Percentiles rank a stretch among this genome's conserved stretches.
Conservation (phyloP, 192 early-diverging fungal genomes). For the Phlyctochytrium planicorne region DNA sequence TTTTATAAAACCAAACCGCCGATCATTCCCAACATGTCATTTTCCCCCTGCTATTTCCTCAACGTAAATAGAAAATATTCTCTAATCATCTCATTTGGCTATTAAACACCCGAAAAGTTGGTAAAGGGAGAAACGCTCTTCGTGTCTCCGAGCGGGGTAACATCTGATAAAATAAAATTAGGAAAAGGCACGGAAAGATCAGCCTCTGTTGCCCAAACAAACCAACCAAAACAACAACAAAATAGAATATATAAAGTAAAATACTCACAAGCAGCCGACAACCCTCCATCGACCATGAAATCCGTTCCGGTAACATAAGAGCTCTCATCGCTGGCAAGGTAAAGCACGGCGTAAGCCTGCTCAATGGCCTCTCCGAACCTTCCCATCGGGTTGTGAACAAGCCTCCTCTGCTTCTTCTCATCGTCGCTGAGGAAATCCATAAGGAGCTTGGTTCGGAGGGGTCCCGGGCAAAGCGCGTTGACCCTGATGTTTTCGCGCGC, state of each 20-base stretch:
- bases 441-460: slow-evolving; percentile 72
- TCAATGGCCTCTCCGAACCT: slow-evolving; percentile 88
- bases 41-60: too few relatives aligned
- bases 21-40: too few relatives aligned
- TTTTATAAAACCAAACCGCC: too few relatives aligned
- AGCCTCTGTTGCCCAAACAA: neutral
- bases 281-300: slow-evolving; percentile 78
- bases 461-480: slow-evolving; percentile 81
- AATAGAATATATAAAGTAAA: slow-evolving; percentile 27
- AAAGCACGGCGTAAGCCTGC: slow-evolving; percentile 77
- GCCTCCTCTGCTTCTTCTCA: slow-evolving; percentile 77
- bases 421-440: slow-evolving; percentile 83
- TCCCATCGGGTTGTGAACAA: slow-evolving; percentile 80
- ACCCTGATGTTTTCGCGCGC: slow-evolving; percentile 84
- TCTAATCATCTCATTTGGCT: too few relatives aligned
- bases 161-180: slow-evolving; percentile 21
- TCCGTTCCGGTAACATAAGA: slow-evolving; percentile 80
- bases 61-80: too few relatives aligned
- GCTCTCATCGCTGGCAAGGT: slow-evolving; percentile 77
- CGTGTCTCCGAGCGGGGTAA: slow-evolving; percentile 35
- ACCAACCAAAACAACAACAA: too few relatives aligned
- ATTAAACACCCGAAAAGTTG: slow-evolving; percentile 36
- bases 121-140: slow-evolving; percentile 18
- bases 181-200: neutral
- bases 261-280: slow-evolving; percentile 68